These are phyloP conservation scores for Corchorus olitorius DNA, from an alignment of 345 rosid genomes.

Conservation along the genomic window DNA sequence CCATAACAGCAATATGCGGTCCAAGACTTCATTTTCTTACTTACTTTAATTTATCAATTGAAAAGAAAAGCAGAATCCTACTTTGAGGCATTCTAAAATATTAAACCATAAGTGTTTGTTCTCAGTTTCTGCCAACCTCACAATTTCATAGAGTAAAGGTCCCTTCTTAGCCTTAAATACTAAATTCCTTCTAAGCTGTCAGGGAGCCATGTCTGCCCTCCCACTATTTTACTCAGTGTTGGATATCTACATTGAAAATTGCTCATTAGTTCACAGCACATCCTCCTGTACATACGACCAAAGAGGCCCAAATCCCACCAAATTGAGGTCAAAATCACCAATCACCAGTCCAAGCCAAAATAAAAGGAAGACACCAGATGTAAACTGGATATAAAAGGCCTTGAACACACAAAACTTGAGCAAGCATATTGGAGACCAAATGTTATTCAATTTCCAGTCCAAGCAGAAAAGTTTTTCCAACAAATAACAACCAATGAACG, in stretches of 20 bases:
- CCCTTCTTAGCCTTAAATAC: not conserved
- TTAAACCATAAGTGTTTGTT: not conserved
- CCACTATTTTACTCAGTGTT: not conserved
- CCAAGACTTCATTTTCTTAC: not conserved
- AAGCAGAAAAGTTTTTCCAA: not conserved
- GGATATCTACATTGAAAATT: not conserved
- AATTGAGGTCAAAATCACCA: not conserved
- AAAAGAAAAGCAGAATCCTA: not conserved
- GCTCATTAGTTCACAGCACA: not conserved
- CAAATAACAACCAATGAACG: not conserved
- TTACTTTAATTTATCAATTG: not conserved
- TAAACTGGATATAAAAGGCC: not conserved
- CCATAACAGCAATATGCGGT: not conserved
- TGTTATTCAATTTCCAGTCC: not conserved
- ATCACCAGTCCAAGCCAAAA: not conserved
- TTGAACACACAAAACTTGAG: not conserved
- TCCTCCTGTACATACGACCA: not conserved
- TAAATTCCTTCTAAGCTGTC: not conserved
- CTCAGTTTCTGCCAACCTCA: not conserved
- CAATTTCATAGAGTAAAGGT: not conserved
- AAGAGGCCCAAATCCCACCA: not conserved
- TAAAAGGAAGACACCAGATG: not conserved
- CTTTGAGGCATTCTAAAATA: not conserved
- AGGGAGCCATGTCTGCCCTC: not conserved
- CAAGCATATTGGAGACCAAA: not conserved